phyloP scores from a whole-genome alignment of 139 green algal genomes.

The Pseudopediastrum boryanum region DNA sequence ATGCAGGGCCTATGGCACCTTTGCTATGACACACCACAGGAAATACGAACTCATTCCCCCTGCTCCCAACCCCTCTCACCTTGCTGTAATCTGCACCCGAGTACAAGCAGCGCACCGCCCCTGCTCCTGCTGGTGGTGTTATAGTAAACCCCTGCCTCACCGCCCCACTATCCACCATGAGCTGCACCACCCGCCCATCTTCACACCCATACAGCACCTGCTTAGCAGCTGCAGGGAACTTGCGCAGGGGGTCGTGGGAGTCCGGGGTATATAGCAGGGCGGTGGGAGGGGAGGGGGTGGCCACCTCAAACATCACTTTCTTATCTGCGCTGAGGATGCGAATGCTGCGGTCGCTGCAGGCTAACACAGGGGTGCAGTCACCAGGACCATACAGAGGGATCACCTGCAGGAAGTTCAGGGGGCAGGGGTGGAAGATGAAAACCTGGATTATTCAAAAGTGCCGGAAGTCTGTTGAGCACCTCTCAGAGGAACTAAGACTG shows the following conservation, averaged over 20 bases:
- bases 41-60: no score
- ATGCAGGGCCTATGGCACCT: no score
- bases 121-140: slow-evolving; percentile 43
- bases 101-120: slow-evolving; percentile 55
- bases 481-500: no score
- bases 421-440: background rate
- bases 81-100: slow-evolving; percentile 75
- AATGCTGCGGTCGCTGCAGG: slow-evolving; percentile 66
- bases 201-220: slow-evolving; percentile 74
- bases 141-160: slow-evolving; percentile 62
- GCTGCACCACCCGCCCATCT: slow-evolving; percentile 63
- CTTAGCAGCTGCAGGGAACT: no score
- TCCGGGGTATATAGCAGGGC: slow-evolving; percentile 49
- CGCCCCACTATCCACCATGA: slow-evolving; percentile 61
- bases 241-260: slow-evolving; percentile 51
- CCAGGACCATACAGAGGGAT: slow-evolving; percentile 40
- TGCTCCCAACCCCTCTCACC: slow-evolving; percentile 1
- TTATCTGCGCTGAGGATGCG: slow-evolving; percentile 39
- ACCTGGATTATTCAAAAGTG: no score
- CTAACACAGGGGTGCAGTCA: slow-evolving; percentile 54
- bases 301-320: slow-evolving; percentile 47
- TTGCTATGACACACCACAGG: no score
- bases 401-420: slow-evolving; percentile 35
- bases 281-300: slow-evolving; percentile 57
- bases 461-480: no score